Evolutionary conservation across 768 basidiomycete species (phyloP).

Genomic region (Boletus vinaceobasis): DNA sequence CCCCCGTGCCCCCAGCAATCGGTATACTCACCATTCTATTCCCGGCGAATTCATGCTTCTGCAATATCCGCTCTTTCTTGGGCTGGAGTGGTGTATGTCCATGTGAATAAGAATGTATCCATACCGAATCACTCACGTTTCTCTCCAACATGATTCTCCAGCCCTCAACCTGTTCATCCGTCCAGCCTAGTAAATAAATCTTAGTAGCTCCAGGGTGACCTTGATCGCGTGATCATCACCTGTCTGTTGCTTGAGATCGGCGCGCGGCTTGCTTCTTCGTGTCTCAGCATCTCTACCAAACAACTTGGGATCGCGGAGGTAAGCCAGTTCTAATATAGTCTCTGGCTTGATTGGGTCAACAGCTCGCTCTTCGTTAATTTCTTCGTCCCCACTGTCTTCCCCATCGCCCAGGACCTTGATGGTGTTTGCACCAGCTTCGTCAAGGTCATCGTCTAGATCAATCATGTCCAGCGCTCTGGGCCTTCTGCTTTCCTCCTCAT

Average conservation of each 20-base stretch:
- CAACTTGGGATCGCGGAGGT: conserved; percentile 66
- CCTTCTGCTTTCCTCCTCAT: conserved; percentile 49
- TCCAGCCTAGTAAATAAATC: conserved; percentile 49
- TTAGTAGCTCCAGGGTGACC: not conserved
- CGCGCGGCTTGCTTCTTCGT: conserved; percentile 62
- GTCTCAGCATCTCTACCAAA: conserved; percentile 64
- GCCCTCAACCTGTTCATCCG: conserved; percentile 86
- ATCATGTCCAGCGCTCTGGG: conserved; percentile 23
- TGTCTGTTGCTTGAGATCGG: conserved; percentile 65
- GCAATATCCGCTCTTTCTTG: conserved; percentile 67
- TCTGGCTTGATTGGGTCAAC: conserved; percentile 41
- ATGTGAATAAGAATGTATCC: conserved; percentile 8
- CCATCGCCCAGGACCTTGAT: conserved; percentile 58
- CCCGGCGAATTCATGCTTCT: conserved; percentile 74
- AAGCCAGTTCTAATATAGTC: conserved; percentile 71
- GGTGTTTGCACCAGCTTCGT: conserved; percentile 36
- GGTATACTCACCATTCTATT: conserved; percentile 39
- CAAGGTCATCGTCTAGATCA: conserved; percentile 55
- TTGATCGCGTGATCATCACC: conserved; percentile 36
- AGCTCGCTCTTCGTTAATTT: conserved; percentile 28
- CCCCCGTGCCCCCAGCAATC: not conserved
- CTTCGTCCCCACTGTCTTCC: conserved; percentile 39
- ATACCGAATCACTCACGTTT: conserved; percentile 54
- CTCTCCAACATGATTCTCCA: conserved; percentile 89
- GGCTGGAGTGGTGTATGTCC: conserved; percentile 42